Base-by-base conservation (phyloP, 2,329 filamentous ascomycete genomes). In the Colletotrichum abscissum region DNA sequence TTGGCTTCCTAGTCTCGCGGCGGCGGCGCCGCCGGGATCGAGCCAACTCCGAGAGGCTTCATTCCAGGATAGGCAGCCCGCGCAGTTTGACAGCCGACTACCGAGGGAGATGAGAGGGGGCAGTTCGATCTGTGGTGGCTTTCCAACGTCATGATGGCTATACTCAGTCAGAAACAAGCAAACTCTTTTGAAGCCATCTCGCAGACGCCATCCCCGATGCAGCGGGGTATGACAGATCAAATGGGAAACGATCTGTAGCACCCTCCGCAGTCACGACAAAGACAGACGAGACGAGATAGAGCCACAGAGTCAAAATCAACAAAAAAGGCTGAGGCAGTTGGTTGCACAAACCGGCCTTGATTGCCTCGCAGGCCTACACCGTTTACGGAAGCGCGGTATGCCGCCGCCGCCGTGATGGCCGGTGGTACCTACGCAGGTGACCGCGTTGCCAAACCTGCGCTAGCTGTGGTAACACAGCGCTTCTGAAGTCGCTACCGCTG, bases 111-210 rank as follows among this genome's bases (percentile, higher is more conserved):
- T 63, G 60, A 38, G 19, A 54, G 30, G 46, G 46, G 26, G 8
- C 11, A 9, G 16, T 54, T 5, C 28, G 3, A 12, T 8, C 19
- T 14, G 16, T 22, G 28, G 22, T 52, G 62, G 46, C 19, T 64
- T 64, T 64, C n/a, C 28, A 54, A 60, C 54, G 55, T 69, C 55
- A 56, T 70, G 55, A 65, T 65, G 60, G 49, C 46, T 38, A 59
- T 60, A 60, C n/a, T 14, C 7, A 35, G 30, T 35, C 22, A 28
- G 30, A 46, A 60, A 28, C 33, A 56, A 28, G 14, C 22, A 38
- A n/a, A 49, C 49, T 35, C 46, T 64, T n/a, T n/a, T 8, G 52
- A 63, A 30, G 12, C n/a, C 46, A n/a, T 12, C 9, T 19, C n/a
- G 26, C 16, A 24, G 12, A 16, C 56, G 62, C 60, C 60, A 56